These are phyloP conservation scores for Skeletonema costatum DNA, from an alignment of 108 stramenopile species.

Conservation along the genomic window DNA sequence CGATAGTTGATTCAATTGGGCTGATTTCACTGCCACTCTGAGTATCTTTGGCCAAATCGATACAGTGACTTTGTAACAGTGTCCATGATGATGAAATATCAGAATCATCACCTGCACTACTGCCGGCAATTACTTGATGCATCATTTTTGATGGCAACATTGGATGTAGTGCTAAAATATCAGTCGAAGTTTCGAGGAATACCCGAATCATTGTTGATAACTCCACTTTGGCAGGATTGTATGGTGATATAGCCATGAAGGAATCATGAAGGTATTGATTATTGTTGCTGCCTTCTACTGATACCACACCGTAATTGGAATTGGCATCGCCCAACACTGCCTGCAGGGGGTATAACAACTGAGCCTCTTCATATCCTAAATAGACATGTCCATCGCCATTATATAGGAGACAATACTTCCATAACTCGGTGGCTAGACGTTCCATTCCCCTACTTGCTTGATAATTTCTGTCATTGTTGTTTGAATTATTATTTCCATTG, in stretches of 20 bases:
- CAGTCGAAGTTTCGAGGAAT: constrained; percentile 44
- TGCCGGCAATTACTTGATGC: constrained; percentile 27
- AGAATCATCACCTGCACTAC: neutral
- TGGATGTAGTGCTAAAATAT: constrained; percentile 33
- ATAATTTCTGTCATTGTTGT: neutral
- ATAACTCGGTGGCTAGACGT: constrained; percentile 39
- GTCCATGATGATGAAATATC: constrained; percentile 20
- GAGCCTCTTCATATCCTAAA: constrained; percentile 22
- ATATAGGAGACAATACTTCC: constrained; percentile 47
- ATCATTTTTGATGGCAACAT: constrained; percentile 38
- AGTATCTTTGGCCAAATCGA: constrained; percentile 20
- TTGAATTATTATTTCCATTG: neutral
- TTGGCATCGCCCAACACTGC: constrained; percentile 14
- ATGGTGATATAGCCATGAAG: constrained; percentile 41
- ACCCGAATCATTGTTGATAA: constrained; percentile 40
- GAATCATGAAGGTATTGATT: constrained; percentile 34
- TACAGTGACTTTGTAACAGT: constrained; percentile 32
- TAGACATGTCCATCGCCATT: constrained; percentile 48
- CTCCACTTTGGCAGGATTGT: constrained; percentile 33
- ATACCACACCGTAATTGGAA: constrained; percentile 31
- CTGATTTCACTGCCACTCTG: neutral
- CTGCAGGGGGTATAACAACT: constrained; percentile 16
- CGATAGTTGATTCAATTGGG: neutral
- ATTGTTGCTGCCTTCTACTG: neutral
- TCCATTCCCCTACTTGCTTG: constrained; percentile 1